Evolutionary conservation across 2,329 filamentous ascomycete species (phyloP).

Genomic region (Pestalotiopsis sp.): DNA sequence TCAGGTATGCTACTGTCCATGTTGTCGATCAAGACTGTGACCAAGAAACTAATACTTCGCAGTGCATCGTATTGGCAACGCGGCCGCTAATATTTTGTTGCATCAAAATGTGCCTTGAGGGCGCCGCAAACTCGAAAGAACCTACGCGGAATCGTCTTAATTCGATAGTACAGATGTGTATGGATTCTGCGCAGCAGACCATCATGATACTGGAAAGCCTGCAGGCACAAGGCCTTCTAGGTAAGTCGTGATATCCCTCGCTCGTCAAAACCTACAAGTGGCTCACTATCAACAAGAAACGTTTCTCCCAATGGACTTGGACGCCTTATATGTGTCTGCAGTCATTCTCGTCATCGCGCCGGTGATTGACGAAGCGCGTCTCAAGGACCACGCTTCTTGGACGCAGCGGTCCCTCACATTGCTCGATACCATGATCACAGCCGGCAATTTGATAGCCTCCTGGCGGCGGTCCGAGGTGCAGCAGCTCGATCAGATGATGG

Average conservation of each 20-base stretch:
- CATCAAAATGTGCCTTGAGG: constrained; percentile 33
- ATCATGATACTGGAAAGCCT: constrained; percentile 39
- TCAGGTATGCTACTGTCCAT: constrained; percentile 25
- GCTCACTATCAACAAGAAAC: not conserved
- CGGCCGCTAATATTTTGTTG: constrained; percentile 34
- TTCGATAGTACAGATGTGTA: constrained; percentile 35
- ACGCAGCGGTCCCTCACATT: not conserved
- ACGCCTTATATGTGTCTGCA: constrained; percentile 10
- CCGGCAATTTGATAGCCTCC: constrained; percentile 36
- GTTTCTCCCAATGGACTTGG: constrained; percentile 13
- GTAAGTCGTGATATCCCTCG: not conserved
- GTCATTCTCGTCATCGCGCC: constrained; percentile 4
- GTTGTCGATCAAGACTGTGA: not conserved
- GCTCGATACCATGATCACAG: constrained; percentile 1
- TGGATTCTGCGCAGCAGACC: constrained; percentile 36
- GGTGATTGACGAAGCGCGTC: not conserved
- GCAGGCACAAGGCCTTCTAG: constrained; percentile 8
- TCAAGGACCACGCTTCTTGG: constrained; percentile 4
- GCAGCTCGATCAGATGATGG: constrained; percentile 43
- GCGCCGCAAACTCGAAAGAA: constrained; percentile 18
- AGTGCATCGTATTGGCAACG: constrained; percentile 37
- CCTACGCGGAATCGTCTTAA: constrained; percentile 26
- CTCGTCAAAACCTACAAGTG: not conserved
- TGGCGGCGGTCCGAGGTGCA: constrained; percentile 47
- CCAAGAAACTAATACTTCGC: not conserved